phyloP scores from a whole-genome alignment of 257 asterid species.

The Petunia axillaris region DNA sequence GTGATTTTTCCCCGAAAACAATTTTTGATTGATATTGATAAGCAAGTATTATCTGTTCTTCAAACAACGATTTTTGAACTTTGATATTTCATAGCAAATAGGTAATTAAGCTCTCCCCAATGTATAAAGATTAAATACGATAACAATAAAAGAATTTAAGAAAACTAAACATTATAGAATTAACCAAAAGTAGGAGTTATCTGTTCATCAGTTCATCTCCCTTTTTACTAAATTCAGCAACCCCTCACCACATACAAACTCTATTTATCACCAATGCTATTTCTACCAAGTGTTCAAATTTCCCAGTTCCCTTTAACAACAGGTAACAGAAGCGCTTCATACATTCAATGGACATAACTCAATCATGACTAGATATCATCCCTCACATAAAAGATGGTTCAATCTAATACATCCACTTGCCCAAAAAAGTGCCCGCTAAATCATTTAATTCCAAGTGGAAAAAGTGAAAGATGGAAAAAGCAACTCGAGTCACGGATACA shows the following conservation, averaged over 20 bases:
- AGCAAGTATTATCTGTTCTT: too few species aligned
- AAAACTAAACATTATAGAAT: not conserved
- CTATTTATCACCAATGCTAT: not conserved
- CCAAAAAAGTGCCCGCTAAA: not conserved
- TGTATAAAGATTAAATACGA: too few species aligned
- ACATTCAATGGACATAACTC: not conserved
- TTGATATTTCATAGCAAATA: too few species aligned
- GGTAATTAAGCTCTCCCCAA: too few species aligned
- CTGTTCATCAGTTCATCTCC: not conserved
- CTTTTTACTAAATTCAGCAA: not conserved
- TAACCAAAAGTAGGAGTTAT: not conserved
- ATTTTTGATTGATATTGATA: too few species aligned
- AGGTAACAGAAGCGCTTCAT: not conserved
- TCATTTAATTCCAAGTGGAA: constrained; percentile 4
- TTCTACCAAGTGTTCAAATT: not conserved
- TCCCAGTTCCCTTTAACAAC: not conserved
- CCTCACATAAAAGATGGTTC: not conserved
- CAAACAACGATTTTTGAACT: too few species aligned
- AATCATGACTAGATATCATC: not conserved
- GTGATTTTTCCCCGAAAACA: too few species aligned
- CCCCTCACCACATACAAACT: constrained; percentile 1
- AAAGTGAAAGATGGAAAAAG: not conserved
- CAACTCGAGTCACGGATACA: not conserved
- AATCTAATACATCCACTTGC: not conserved
- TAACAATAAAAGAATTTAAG: not conserved